A percentile compares a stretch with the other conserved stretches of the same genome.
These are phyloP conservation scores for Halteria grandinella DNA, from an alignment of 73 alveolate species.

Conservation along the genomic window DNA sequence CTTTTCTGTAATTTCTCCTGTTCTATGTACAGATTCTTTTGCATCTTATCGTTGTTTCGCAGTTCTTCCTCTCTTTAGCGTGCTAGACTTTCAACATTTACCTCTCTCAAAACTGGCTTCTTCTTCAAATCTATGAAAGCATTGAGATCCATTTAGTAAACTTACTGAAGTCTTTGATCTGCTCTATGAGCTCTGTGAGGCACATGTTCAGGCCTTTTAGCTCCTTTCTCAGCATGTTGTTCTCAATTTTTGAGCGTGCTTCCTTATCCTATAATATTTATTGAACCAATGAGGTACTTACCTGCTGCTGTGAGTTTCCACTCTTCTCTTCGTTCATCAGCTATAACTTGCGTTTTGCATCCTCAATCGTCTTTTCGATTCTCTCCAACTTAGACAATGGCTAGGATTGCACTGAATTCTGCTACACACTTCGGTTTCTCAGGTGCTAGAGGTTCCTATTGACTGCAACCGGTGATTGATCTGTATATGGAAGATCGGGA, in stretches of 20 bases:
- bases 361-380: too few species aligned
- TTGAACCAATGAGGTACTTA: too few species aligned
- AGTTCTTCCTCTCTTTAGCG: conserved; percentile 46
- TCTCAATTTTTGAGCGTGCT: conserved; percentile 12
- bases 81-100: conserved; percentile 7
- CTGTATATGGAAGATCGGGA: too few species aligned
- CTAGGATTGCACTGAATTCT: too few species aligned
- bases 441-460: too few species aligned
- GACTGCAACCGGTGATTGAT: too few species aligned
- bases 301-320: too few species aligned
- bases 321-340: too few species aligned
- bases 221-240: conserved; percentile 19
- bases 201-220: conserved; percentile 33
- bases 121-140: conserved; percentile 30
- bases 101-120: conserved; percentile 21
- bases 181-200: conserved; percentile 43
- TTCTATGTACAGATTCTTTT: conserved; percentile 30
- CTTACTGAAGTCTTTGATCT: conserved; percentile 54
- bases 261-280: too few species aligned
- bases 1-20: conserved; percentile 15
- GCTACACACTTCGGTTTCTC: too few species aligned
- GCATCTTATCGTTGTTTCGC: conserved; percentile 32
- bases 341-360: too few species aligned
- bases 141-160: neutral
- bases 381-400: too few species aligned